Conservation (phyloP, 768 basidiomycete genomes). For the Amanita rimosa region DNA sequence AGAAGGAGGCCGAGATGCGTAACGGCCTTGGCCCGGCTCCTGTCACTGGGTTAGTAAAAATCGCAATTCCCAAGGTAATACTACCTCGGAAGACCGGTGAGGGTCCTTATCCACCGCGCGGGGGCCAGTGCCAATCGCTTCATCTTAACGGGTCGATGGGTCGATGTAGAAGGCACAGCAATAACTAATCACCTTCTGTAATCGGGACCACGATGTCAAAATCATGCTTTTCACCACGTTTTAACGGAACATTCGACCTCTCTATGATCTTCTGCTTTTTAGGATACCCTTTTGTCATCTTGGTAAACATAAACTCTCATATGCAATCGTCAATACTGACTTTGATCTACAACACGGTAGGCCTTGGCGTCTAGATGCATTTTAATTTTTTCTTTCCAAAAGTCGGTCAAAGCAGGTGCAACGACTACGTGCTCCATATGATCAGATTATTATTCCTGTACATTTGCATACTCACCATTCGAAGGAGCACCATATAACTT, state of each 20-base stretch:
- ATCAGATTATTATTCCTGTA: neutral
- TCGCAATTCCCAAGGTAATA: neutral
- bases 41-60: conserved; percentile 15
- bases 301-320: neutral
- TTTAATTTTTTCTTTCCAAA: conserved; percentile 68
- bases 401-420: conserved; percentile 53
- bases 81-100: conserved; percentile 49
- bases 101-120: conserved; percentile 9
- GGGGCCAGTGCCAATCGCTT: neutral
- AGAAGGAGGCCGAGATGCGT: conserved; percentile 47
- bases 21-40: conserved; percentile 84
- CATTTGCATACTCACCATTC: conserved; percentile 36
- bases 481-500: conserved; percentile 58
- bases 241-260: neutral
- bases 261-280: conserved; percentile 32
- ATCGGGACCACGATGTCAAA: neutral
- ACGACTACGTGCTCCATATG: conserved; percentile 32
- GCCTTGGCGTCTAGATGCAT: conserved; percentile 57
- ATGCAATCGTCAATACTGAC: neutral
- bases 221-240: neutral
- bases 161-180: neutral
- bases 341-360: conserved; percentile 18
- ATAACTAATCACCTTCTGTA: neutral
- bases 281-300: conserved; percentile 30
- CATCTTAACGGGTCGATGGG: neutral